phyloP scores from a whole-genome alignment of 805 yeast species.

The Saturnispora dispora region DNA sequence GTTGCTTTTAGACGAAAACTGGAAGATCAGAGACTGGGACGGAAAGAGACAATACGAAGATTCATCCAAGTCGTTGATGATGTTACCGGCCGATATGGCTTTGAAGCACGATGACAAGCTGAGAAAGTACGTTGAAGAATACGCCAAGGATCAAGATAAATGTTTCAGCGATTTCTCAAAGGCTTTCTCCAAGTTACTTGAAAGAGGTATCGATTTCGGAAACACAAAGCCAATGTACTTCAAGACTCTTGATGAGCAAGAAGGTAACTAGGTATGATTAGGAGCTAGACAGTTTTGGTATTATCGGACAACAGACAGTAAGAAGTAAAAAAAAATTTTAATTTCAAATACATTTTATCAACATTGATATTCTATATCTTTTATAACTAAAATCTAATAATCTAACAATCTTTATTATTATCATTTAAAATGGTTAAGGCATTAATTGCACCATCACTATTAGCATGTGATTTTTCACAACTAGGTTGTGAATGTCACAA shows the following conservation, averaged over 20 bases:
- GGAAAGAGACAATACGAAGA: conserved; percentile 59
- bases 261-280: conserved; percentile 7
- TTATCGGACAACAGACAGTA: not conserved
- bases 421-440: conserved; percentile 55
- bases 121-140: conserved; percentile 36
- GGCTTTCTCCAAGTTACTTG: conserved; percentile 44
- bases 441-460: conserved; percentile 87
- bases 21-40: conserved; percentile 52
- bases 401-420: not conserved
- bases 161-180: conserved; percentile 42
- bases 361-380: not conserved
- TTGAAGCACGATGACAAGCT: conserved; percentile 39
- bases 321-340: not conserved
- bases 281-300: not conserved
- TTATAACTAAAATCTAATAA: not conserved
- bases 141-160: conserved; percentile 40
- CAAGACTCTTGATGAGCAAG: conserved; percentile 67
- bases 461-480: conserved; percentile 86
- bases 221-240: conserved; percentile 38
- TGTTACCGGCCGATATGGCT: conserved; percentile 52
- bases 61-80: conserved; percentile 45
- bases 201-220: conserved; percentile 59
- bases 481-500: conserved; percentile 80
- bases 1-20: conserved; percentile 42
- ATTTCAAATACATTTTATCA: not conserved